These are phyloP conservation scores for Suhomyces xylopsoci DNA, from an alignment of 805 yeast species.

Conservation along the genomic window DNA sequence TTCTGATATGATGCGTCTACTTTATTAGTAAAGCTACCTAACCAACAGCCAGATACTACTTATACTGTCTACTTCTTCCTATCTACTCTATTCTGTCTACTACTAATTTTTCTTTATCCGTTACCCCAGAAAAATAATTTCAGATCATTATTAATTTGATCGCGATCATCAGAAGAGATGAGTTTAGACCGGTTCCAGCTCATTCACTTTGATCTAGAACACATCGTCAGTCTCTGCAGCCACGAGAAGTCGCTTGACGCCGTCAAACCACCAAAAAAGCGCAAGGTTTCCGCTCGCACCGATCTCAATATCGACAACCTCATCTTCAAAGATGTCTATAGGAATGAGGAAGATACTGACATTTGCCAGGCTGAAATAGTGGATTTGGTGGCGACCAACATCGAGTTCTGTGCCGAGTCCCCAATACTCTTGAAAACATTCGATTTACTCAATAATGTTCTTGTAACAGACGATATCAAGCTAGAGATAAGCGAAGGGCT, in stretches of 20 bases:
- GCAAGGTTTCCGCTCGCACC: slow-evolving; percentile 3
- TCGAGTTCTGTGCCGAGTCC: slow-evolving; percentile 7
- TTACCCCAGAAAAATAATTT: neutral
- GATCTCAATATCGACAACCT: slow-evolving; percentile 16
- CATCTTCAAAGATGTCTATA: slow-evolving; percentile 13
- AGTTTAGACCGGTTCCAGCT: slow-evolving; percentile 5
- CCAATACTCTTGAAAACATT: slow-evolving; percentile 7
- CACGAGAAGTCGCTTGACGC: neutral
- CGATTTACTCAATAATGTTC: slow-evolving; percentile 1
- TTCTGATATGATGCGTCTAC: too few species aligned
- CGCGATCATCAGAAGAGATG: neutral
- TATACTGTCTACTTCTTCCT: too few species aligned
- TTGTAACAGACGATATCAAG: slow-evolving; percentile 14
- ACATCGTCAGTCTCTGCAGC: slow-evolving; percentile 7
- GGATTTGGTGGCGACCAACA: slow-evolving; percentile 10
- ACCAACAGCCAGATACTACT: too few species aligned
- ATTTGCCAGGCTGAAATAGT: slow-evolving; percentile 2
- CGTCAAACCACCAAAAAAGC: slow-evolving; percentile 6
- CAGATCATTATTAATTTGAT: neutral
- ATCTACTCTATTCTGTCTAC: too few species aligned
- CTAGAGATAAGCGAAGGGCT: slow-evolving; percentile 7
- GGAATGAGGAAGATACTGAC: slow-evolving; percentile 1
- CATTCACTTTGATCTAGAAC: slow-evolving; percentile 14
- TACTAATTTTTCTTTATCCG: too few species aligned
- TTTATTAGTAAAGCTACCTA: too few species aligned